phyloP scores from a whole-genome alignment of 352 stramenopile genomes.

The Phytophthora constricta region DNA sequence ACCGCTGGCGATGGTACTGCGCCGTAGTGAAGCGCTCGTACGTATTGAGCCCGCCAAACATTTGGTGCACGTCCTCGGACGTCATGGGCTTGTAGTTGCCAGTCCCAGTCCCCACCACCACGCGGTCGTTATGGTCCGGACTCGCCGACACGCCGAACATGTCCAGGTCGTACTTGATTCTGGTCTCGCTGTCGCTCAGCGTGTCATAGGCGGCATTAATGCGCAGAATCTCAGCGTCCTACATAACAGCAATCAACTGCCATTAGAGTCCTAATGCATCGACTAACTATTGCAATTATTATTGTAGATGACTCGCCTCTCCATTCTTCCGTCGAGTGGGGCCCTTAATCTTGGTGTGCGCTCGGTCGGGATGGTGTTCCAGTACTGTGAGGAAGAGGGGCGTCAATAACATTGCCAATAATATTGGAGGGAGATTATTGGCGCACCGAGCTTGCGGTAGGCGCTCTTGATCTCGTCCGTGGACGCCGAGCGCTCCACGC shows the following conservation, averaged over 20 bases:
- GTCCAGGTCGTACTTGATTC: constrained; percentile 76
- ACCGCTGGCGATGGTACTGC: constrained; percentile 69
- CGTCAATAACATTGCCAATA: constrained; percentile 4
- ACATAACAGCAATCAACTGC: not conserved
- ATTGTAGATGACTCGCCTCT: constrained; percentile 29
- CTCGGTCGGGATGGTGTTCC: constrained; percentile 76
- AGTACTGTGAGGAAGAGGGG: constrained; percentile 46
- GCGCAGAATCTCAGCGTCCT: constrained; percentile 61
- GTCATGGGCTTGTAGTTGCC: constrained; percentile 73
- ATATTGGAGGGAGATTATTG: not conserved
- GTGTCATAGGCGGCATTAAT: constrained; percentile 83
- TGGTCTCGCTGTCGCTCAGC: constrained; percentile 52
- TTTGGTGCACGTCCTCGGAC: constrained; percentile 71
- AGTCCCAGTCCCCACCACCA: constrained; percentile 15
- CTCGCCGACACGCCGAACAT: constrained; percentile 65
- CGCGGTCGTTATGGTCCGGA: constrained; percentile 42
- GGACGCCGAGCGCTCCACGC: constrained; percentile 63
- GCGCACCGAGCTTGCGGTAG: constrained; percentile 76
- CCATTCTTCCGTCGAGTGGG: constrained; percentile 33
- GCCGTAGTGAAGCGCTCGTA: constrained; percentile 84
- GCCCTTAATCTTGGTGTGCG: constrained; percentile 37
- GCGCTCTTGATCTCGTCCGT: constrained; percentile 79
- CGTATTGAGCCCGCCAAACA: constrained; percentile 75
- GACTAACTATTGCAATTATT: not conserved
- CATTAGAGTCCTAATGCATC: no score